phyloP scores from a whole-genome alignment of 208 protist genomes.

The Polymyxa betae region DNA sequence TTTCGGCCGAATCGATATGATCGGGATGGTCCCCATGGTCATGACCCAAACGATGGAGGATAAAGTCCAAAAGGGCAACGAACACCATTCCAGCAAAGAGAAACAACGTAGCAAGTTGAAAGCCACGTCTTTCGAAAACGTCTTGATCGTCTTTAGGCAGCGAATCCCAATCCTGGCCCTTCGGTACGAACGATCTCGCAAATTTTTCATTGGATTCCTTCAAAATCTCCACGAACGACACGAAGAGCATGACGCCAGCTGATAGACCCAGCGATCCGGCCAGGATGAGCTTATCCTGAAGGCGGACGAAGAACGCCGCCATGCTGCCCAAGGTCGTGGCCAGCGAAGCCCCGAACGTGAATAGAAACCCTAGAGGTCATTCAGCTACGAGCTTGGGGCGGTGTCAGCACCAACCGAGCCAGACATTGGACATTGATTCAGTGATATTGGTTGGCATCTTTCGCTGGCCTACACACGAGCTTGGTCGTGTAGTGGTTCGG shows the following conservation, averaged over 20 bases:
- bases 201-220: conserved; percentile 53
- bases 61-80: not conserved
- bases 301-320: not conserved
- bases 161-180: conserved; percentile 15
- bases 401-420: too few relatives aligned
- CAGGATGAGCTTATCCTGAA: not conserved
- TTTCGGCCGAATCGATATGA: not conserved
- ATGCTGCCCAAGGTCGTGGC: not conserved
- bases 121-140: too few relatives aligned
- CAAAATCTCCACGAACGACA: conserved; percentile 60
- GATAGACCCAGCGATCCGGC: not conserved
- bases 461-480: too few relatives aligned
- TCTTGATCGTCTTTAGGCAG: too few relatives aligned
- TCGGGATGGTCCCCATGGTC: too few relatives aligned
- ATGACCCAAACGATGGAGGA: not conserved
- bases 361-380: not conserved
- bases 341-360: not conserved
- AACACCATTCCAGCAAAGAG: conserved; percentile 58
- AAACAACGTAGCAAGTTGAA: not conserved
- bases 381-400: too few relatives aligned
- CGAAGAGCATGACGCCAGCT: conserved; percentile 56
- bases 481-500: too few relatives aligned
- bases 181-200: not conserved
- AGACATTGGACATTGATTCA: too few relatives aligned
- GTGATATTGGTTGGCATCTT: too few relatives aligned